Conservation (phyloP, 1,139 yeast species). For the Saccharomyces hybrid region DNA sequence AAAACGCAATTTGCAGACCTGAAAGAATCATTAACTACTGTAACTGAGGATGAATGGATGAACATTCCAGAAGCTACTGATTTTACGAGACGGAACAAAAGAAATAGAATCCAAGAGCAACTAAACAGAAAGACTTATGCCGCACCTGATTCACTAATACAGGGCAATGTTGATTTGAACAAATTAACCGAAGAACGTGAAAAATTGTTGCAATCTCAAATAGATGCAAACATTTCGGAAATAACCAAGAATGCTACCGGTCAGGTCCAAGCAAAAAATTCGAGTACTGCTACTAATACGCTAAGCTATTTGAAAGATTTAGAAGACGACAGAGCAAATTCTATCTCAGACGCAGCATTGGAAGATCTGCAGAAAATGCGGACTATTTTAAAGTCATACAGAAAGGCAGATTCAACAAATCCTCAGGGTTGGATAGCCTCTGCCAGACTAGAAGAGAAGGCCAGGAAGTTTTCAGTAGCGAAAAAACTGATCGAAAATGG, state of each 20-base stretch:
- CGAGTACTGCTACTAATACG: slow-evolving; percentile 29
- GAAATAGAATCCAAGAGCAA: slow-evolving; percentile 57
- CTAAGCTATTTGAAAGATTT: slow-evolving; percentile 36
- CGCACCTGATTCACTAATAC: slow-evolving; percentile 64
- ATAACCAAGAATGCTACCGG: slow-evolving; percentile 4
- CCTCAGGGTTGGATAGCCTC: slow-evolving; percentile 85
- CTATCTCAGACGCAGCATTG: slow-evolving; percentile 5
- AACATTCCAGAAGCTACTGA: slow-evolving; percentile 84
- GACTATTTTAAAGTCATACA: slow-evolving; percentile 54
- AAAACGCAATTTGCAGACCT: slow-evolving; percentile 48
- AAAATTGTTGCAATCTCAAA: slow-evolving; percentile 30
- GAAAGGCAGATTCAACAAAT: slow-evolving; percentile 65
- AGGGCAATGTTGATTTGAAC: slow-evolving; percentile 29
- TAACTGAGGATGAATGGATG: slow-evolving; percentile 72
- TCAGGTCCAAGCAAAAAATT: background rate
- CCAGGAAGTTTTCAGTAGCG: slow-evolving; percentile 51
- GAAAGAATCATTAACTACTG: slow-evolving; percentile 51
- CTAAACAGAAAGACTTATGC: slow-evolving; percentile 68
- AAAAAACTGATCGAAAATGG: slow-evolving; percentile 60
- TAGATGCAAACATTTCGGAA: slow-evolving; percentile 32
- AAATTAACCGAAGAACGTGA: slow-evolving; percentile 35
- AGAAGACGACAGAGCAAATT: slow-evolving; percentile 11
- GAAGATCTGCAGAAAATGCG: slow-evolving; percentile 54
- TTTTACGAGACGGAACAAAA: slow-evolving; percentile 68
- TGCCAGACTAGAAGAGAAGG: slow-evolving; percentile 69